Evolutionary conservation across 768 basidiomycete species (phyloP).

Genomic region (Rickenella mellea): DNA sequence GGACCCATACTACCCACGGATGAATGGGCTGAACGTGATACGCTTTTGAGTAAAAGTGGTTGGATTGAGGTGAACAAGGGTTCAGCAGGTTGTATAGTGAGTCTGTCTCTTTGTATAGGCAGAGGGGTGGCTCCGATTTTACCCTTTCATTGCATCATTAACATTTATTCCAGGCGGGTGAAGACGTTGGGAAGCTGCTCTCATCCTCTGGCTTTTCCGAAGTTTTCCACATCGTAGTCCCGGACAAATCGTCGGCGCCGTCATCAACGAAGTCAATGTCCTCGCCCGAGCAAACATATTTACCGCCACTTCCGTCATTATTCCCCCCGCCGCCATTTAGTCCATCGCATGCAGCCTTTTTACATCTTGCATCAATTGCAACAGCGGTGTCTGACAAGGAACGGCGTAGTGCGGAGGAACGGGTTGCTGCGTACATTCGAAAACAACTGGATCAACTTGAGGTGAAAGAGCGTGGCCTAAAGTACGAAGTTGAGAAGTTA

Average conservation of each 20-base stretch:
- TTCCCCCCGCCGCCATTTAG: conserved; percentile 73
- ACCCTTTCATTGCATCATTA: conserved; percentile 2
- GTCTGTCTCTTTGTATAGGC: conserved; percentile 21
- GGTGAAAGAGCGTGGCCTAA: conserved; percentile 41
- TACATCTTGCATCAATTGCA: conserved; percentile 53
- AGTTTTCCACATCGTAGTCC: conserved; percentile 30
- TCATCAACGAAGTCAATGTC: conserved; percentile 20
- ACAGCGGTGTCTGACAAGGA: conserved; percentile 40
- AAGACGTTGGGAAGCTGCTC: conserved; percentile 14
- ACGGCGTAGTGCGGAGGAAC: conserved; percentile 48
- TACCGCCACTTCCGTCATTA: conserved; percentile 48
- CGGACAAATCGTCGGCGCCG: conserved; percentile 17
- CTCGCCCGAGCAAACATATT: conserved; percentile 24
- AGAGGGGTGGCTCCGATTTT: conserved; percentile 4
- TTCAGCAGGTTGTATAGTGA: conserved; percentile 43
- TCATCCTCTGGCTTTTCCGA: conserved; percentile 26
- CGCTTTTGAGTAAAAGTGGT: conserved; percentile 55
- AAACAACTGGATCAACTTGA: conserved; percentile 49
- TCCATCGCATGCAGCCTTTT: conserved; percentile 63
- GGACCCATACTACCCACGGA: conserved; percentile 61
- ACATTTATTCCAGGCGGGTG: conserved; percentile 13
- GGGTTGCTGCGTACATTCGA: conserved; percentile 42
- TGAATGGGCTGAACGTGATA: conserved; percentile 70
- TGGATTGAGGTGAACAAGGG: conserved; percentile 64
- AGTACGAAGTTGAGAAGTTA: conserved; percentile 47